Base-by-base conservation (phyloP, 345 rosid genomes). In the Salix koriyanagi region DNA sequence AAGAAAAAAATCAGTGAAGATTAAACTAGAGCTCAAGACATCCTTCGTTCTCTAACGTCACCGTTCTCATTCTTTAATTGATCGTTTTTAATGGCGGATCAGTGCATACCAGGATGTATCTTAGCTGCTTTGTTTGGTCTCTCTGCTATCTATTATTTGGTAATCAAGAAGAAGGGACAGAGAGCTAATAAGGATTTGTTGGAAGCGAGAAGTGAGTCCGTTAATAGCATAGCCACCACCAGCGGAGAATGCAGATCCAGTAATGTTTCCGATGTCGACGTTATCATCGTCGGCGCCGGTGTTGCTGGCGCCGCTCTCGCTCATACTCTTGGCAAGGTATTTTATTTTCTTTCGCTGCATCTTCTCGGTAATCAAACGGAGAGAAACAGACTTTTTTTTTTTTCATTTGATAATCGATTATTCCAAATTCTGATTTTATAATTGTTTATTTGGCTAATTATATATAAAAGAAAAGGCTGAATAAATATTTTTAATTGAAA, bases 221-320 rank as follows among this genome's bases (percentile, higher is more conserved):
- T 73, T 32, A 79, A 46, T 34, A 67, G 52, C 23, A 44, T 69
- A 19, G 26, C 82, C 28, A 44, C 78, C 25, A 52, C 60, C 1
- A 62, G 32, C 5, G 66, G 75, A 15, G 75, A 79, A 79, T 79
- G 78, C 65, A 64, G 82, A 79, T 79, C 82, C 78, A 65, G 16
- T 70, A 32, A 61, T 48, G 36, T 2, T 26, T 18, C 14, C 30
- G 23, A 58, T 5, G 34, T 54, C 30, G 67, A 62, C 26, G 32
- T 62, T 13, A 62, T 62, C 67, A 62, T 62, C 12, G 67, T 26
- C 1, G 67, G 67, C 30, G 67, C 67, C 26, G 67, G 67, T 26
- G 67, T 62, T 13, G 67, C 67, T 26, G 67, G 67, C 15, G 67
- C 67, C 67, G 67, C 67, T 13, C 67, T 62, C 13, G 67, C 67